A percentile compares a stretch with the other conserved stretches of the same genome.
Conservation (phyloP, 106 monocot genomes). For the Dendrobium nobile region DNA sequence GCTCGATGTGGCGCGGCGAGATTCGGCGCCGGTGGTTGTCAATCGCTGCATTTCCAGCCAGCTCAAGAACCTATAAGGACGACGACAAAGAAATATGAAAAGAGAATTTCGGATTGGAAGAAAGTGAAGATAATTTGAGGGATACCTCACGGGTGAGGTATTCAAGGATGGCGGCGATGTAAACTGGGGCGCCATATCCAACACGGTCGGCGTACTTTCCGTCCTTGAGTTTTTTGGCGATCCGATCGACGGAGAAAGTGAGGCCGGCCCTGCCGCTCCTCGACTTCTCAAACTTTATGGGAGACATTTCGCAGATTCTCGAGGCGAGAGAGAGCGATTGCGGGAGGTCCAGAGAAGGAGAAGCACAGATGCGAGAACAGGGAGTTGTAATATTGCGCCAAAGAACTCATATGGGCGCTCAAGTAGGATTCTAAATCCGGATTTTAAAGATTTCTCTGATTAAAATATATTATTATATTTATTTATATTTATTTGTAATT, state of each 20-base stretch:
- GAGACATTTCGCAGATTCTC: too few relatives aligned
- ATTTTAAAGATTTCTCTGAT: too few relatives aligned
- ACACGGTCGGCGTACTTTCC: background rate
- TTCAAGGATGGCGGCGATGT: too few relatives aligned
- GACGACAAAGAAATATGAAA: background rate
- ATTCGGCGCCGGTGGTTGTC: background rate
- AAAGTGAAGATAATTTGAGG: background rate
- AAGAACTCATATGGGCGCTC: too few relatives aligned
- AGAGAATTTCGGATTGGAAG: too few relatives aligned
- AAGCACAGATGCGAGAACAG: too few relatives aligned
- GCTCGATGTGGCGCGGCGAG: background rate
- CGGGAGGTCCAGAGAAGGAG: too few relatives aligned
- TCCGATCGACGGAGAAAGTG: constrained; percentile 3
- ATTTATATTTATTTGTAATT: too few relatives aligned
- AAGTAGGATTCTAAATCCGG: too few relatives aligned
- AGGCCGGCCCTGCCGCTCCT: constrained; percentile 12
- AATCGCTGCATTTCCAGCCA: background rate
- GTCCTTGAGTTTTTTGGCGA: constrained; percentile 9
- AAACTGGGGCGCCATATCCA: background rate
- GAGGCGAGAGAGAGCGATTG: too few relatives aligned
- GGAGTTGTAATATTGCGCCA: too few relatives aligned
- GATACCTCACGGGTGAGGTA: background rate
- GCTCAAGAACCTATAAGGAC: background rate
- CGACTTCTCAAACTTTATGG: background rate
- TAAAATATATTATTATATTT: too few relatives aligned